Evolutionary conservation across 169 alveolate species (phyloP).

Genomic region (Besnoitia besnoiti): DNA sequence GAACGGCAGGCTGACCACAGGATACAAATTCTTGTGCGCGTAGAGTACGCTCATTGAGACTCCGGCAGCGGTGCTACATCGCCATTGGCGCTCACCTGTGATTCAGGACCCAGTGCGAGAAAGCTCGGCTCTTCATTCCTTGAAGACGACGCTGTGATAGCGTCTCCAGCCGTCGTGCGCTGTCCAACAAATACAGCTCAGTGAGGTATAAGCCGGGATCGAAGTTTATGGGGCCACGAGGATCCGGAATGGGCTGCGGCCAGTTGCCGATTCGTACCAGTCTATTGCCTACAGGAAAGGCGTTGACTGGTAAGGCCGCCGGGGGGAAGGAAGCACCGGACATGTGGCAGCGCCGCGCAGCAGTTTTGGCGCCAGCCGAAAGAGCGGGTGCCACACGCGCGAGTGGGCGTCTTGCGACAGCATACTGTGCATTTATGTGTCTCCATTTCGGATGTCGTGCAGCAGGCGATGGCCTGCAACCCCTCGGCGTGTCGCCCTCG

Average conservation of each 20-base stretch:
- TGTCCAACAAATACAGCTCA: slow-evolving; percentile 10
- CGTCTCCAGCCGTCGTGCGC: slow-evolving; percentile 15
- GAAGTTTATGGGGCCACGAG: slow-evolving; percentile 13
- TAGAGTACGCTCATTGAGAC: no score
- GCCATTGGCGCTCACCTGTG: slow-evolving; percentile 23
- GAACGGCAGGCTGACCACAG: no score
- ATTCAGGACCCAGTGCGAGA: slow-evolving; percentile 30
- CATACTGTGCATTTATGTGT: not conserved
- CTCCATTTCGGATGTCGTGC: not conserved
- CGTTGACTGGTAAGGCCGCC: slow-evolving; percentile 10
- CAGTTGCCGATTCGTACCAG: slow-evolving; percentile 20
- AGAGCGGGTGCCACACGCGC: not conserved
- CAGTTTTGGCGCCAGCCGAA: not conserved
- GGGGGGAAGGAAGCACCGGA: not conserved
- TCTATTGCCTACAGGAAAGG: not conserved
- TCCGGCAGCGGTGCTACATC: no score
- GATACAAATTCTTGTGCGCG: no score
- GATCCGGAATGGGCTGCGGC: slow-evolving; percentile 24
- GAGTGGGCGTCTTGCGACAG: not conserved
- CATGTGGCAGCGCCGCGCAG: not conserved
- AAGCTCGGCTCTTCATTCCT: slow-evolving; percentile 23
- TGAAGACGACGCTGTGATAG: not conserved
- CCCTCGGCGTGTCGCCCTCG: not conserved
- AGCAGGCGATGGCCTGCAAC: not conserved
- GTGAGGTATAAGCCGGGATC: not conserved